phyloP scores from a whole-genome alignment of 2,329 filamentous ascomycete species.

The Lecanoromycetidae sp. region DNA sequence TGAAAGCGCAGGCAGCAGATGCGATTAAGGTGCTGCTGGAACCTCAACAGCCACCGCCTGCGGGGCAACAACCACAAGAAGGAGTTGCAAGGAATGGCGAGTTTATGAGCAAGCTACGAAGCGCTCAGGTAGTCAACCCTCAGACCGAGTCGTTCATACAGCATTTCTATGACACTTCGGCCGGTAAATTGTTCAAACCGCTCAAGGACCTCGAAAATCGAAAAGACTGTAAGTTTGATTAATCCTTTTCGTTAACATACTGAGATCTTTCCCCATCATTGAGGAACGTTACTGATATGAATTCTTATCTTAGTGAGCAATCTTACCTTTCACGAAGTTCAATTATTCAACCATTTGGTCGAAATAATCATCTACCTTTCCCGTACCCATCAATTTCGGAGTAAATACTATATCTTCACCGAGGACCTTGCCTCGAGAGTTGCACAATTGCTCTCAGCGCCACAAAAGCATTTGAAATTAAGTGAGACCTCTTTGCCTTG shows the following conservation, averaged over 20 bases:
- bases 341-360: constrained; percentile 81
- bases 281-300: no score
- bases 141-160: constrained; percentile 78
- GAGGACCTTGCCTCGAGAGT: constrained; percentile 69
- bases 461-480: constrained; percentile 85
- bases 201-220: constrained; percentile 66
- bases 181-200: constrained; percentile 73
- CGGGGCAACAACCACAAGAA: constrained; percentile 45
- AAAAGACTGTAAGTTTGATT: constrained; percentile 40
- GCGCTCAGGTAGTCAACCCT: constrained; percentile 43
- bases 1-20: constrained; percentile 91
- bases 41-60: constrained; percentile 44
- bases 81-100: constrained; percentile 44
- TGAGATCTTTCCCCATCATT: no score
- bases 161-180: constrained; percentile 80
- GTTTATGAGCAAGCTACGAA: constrained; percentile 49
- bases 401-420: constrained; percentile 74
- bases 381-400: constrained; percentile 72
- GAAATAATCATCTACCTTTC: constrained; percentile 93
- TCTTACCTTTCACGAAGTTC: constrained; percentile 70
- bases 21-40: constrained; percentile 89
- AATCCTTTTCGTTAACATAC: neutral
- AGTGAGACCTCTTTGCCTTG: constrained; percentile 43
- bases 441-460: constrained; percentile 66
- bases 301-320: constrained; percentile 58